A percentile compares a stretch with the other conserved stretches of the same genome.
Evolutionary conservation across 2,329 filamentous ascomycete genomes (phyloP).

Genomic region (Corniculantispora saksenae): DNA sequence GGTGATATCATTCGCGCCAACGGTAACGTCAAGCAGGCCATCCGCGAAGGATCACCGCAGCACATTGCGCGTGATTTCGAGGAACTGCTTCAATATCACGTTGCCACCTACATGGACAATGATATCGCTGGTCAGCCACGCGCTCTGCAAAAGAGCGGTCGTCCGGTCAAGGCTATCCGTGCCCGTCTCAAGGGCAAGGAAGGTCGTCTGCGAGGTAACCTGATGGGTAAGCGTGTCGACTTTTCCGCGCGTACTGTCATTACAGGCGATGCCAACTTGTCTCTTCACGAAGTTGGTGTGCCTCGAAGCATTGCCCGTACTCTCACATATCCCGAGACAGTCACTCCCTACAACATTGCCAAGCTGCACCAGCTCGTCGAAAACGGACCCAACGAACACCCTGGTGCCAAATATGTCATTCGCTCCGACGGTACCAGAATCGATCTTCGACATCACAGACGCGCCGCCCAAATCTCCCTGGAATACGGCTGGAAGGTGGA

Average conservation of each 20-base stretch:
- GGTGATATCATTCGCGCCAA: conserved; percentile 98
- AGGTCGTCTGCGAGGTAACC: conserved; percentile 92
- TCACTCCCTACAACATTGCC: conserved; percentile 96
- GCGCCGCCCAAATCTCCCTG: conserved; percentile 79
- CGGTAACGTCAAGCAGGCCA: conserved; percentile 87
- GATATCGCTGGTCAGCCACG: conserved; percentile 95
- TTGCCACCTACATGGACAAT: conserved; percentile 99
- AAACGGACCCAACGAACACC: conserved; percentile 92
- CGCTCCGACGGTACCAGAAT: conserved; percentile 91
- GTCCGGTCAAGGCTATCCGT: conserved; percentile 94
- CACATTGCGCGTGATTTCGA: conserved; percentile 93
- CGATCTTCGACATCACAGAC: conserved; percentile 89
- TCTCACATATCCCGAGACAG: conserved; percentile 93
- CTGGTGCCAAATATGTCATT: conserved; percentile 95
- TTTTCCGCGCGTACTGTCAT: conserved; percentile 99
- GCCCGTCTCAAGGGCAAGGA: conserved; percentile 99
- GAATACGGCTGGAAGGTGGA: conserved; percentile 99
- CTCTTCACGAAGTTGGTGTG: conserved; percentile 95
- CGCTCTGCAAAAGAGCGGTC: conserved; percentile 93
- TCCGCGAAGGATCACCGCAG: conserved; percentile 85
- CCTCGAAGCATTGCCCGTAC: conserved; percentile 90
- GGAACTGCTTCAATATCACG: conserved; percentile 90
- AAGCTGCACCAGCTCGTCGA: conserved; percentile 86
- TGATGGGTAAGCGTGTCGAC: conserved; percentile 99
- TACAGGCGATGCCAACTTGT: conserved; percentile 95